Base-by-base conservation (phyloP, 768 basidiomycete species). In the Botryobasidium botryosum region DNA sequence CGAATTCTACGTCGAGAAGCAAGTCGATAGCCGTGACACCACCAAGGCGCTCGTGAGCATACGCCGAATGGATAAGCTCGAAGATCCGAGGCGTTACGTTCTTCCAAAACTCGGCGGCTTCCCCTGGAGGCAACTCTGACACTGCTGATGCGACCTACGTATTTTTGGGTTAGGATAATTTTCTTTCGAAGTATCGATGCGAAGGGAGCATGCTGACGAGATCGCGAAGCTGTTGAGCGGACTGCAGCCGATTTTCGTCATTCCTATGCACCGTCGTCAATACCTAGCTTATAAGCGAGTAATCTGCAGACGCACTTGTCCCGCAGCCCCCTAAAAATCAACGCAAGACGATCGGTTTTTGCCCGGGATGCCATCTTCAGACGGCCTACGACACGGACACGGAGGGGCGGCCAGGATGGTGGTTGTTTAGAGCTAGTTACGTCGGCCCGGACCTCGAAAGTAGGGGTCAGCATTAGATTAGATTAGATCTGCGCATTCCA, bases 21-120 rank as follows among this genome's bases (percentile, higher is more conserved):
- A 79, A 70, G 56, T 87, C 82, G 56, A 94, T 94, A 20, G 88
- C 90, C 44, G 79, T 61, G 27, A 96, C 64, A 27, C 87, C 90
- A 12, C 87, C 91, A 44, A 88, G 71, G 51, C 83, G 81, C 59
- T 91, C 87, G 20, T 69, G 65, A 42, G 68, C 72, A 56, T 75
- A 77, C 56, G 77, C 76, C 54, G 81, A 83, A 56, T 90, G 85
- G 46, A 83, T 78, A 36, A 88, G 70, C 52, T 82, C 79, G 56
- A 87, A 85, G 43, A 91, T 64, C 29, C 75, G 66, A 50, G 74
- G 70, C 57, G 78, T 79, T 45, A 74, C 75, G 51, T 85, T 79
- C 50, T 87, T 82, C 83, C 84, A 88, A 40, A 87, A 63, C 57
- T 85, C 84, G 0, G 75, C 71, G 7, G 79, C 77, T 10, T 75